These are phyloP conservation scores for Medicago truncatula DNA, from an alignment of 306 rosid species.

Conservation along the genomic window DNA sequence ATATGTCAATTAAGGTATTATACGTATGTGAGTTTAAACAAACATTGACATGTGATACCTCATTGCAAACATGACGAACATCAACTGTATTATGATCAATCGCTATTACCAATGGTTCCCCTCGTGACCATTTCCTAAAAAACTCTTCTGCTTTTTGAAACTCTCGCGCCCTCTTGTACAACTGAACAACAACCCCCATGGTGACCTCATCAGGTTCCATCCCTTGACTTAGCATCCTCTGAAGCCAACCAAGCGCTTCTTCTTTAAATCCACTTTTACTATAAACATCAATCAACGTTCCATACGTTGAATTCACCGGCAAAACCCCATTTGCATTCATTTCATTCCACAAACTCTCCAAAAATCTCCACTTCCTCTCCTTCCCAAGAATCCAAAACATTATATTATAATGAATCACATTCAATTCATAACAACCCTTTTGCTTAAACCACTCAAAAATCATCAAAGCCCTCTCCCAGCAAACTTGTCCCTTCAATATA, in stretches of 20 bases:
- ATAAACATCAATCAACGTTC: conserved; percentile 82
- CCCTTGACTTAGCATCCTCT: conserved; percentile 64
- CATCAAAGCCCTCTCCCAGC: conserved; percentile 69
- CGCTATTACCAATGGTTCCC: conserved; percentile 42
- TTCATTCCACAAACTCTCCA: conserved; percentile 72
- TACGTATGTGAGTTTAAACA: conserved; percentile 66
- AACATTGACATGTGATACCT: conserved; percentile 36
- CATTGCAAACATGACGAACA: background rate
- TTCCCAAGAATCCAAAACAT: conserved; percentile 67
- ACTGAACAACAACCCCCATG: conserved; percentile 73
- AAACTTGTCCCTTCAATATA: conserved; percentile 71
- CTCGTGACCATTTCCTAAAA: conserved; percentile 65
- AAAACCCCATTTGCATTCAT: conserved; percentile 65
- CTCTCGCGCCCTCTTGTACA: conserved; percentile 74
- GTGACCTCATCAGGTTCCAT: conserved; percentile 89
- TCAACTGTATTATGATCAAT: conserved; percentile 3
- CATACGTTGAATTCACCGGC: conserved; percentile 79
- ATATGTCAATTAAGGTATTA: conserved; percentile 71
- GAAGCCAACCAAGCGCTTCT: conserved; percentile 78
- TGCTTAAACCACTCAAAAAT: conserved; percentile 77
- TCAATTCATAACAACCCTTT: conserved; percentile 65
- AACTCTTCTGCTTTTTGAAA: conserved; percentile 67
- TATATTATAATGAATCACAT: conserved; percentile 84
- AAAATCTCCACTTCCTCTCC: conserved; percentile 60
- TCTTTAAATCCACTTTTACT: conserved; percentile 70